Percentiles rank a stretch among this genome's conserved stretches.
Evolutionary conservation across 2,329 filamentous ascomycete species (phyloP).

Genomic region (Aspergillus pseudoglaucus): DNA sequence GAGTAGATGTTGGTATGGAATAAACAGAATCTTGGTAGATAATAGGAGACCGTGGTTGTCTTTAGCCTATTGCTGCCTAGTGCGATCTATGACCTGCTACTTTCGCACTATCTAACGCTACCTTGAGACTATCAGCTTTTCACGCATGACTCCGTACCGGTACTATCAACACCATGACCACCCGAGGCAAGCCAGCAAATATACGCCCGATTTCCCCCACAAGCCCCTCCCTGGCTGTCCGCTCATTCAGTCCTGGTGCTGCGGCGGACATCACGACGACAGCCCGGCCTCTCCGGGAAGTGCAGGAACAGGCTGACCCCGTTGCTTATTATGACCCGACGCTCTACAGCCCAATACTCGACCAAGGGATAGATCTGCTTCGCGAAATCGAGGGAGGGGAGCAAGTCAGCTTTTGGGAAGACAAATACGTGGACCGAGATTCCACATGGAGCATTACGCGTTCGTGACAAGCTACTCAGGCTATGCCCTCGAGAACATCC

Average conservation of each 20-base stretch:
- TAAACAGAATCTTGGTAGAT: no score
- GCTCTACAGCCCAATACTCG: background rate
- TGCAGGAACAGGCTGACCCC: background rate
- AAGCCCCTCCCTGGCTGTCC: background rate
- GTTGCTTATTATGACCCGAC: background rate
- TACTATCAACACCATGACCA: no score
- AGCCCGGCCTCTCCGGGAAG: background rate
- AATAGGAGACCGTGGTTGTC: no score
- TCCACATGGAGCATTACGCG: background rate
- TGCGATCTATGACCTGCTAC: no score
- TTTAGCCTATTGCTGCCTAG: no score
- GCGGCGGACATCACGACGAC: background rate
- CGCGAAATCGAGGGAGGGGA: background rate
- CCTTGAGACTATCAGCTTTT: no score
- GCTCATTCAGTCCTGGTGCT: background rate
- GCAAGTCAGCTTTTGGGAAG: no score
- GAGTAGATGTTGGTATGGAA: no score
- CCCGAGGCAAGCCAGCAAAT: no score
- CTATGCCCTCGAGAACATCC: background rate
- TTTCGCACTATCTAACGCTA: no score
- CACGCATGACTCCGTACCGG: no score
- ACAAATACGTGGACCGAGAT: background rate
- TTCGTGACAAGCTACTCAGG: background rate
- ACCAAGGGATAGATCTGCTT: background rate
- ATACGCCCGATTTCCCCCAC: background rate